Evolutionary conservation across 1,284 basidiomycete genomes (phyloP), one percentile per base, ranked within the genome.

Genomic region (Ustilago trichophora): DNA sequence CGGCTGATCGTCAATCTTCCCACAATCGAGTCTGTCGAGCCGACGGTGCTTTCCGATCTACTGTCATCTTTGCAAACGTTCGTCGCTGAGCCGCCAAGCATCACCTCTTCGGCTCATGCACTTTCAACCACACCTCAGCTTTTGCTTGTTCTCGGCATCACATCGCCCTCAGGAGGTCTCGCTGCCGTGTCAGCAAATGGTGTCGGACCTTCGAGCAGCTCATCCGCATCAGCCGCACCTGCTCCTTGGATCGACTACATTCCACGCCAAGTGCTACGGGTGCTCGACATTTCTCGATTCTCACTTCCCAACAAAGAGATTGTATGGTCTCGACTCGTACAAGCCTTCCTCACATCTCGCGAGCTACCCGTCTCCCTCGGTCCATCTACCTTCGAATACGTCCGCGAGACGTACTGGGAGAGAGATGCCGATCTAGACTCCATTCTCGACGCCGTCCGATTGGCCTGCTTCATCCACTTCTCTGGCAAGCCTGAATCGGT

Each of bases 321-420:
- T 24, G 72, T 76, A 31, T 76, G 74, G 74, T 64, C 63, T 16
- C 41, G 38, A 1, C 63, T 72, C 11, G 60, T 72, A 4, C 63
- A 65, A 32, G 29, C 37, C 3, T 76, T 76, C 42, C 63, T 76
- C 26, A 33, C 50, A 5, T 54, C 54, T 9, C 62, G 66, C 10
- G 22, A 42, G 3, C 42, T 68, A 1, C 59, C 55, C 1, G 26
- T 76, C 10, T 65, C 64, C 6, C 45, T 76, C 3, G 74, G 74
- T 3, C 68, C 68, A 18, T 67, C 65, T 0, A 58, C 72, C 0
- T 67, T 74, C 32, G 72, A 73, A 26, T 65, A 68, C 35, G 48
- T 76, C 10, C 58, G 72, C 1, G 62, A 72, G 32, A 53, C 69
- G 3, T 76, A 58, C 41, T 76, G 74, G 74, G 72, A 76, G 40